Base-by-base conservation (phyloP, 2,329 filamentous ascomycete genomes). In the Seiridium unicorne region DNA sequence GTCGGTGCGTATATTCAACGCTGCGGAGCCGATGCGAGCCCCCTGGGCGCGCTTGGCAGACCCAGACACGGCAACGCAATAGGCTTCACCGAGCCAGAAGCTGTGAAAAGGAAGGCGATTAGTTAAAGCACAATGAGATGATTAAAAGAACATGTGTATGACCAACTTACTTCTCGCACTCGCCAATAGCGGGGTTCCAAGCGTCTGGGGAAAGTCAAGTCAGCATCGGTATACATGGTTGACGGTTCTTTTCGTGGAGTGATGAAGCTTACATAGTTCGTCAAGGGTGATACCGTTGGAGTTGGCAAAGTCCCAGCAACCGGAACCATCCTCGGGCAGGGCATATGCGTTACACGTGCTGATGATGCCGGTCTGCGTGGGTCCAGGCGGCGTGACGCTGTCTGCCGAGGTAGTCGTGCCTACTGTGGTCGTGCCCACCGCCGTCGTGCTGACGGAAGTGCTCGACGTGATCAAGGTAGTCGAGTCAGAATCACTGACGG, bases 321-420 rank as follows among this genome's bases (percentile, higher is more conserved):
- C 64, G 31, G 67, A 63, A 5, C 69, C 70, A 2, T 47, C 35
- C 31, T 61, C 38, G 8, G 69, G 66, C 55, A 58, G 51, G 34
- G 62, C 61, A 60, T 66, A 73, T 59, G 66, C 64, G 47, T 70
- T 66, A 57, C 72, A 74, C 10, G 61, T 64, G 8, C 63, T 35
- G 11, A 60, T 59, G 32, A 68, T 68, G 38, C 69, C 68, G 8
- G 61, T 65, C 55, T 70, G 70, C 4, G 65, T 72, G n/a, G 69
- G 69, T 9, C 60, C 61, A 10, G 68, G 62, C 18, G 64, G 54
- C 9, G 62, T 59, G 2, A 62, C 32, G 48, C 32, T 35, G 13
- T 49, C 9, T n/a, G 48, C 48, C 5, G 48, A 18, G 26, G 48
- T 51, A 31, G 5, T 51, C 5, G 18, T 26, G 18, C 18, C 18